These are phyloP conservation scores for Wolfiporia cocos DNA, from an alignment of 1,284 basidiomycete genomes.

Conservation along the genomic window DNA sequence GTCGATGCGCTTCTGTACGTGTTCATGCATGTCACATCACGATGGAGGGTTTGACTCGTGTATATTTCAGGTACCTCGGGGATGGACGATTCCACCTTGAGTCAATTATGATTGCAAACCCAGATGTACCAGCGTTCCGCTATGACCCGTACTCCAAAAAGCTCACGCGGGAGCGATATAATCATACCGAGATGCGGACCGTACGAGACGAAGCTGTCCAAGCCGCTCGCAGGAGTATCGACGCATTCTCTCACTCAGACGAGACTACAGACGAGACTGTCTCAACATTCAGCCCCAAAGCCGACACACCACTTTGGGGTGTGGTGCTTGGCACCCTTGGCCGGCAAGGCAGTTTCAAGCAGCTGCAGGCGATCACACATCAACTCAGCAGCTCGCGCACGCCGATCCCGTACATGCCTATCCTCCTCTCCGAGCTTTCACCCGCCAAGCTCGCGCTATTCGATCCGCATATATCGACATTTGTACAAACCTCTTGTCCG, in stretches of 20 bases:
- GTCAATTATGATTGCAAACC: conserved; percentile 99
- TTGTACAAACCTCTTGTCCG: conserved; percentile 95
- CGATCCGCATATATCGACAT: conserved; percentile 74
- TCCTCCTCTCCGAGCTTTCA: conserved; percentile 93
- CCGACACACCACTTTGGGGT: conserved; percentile 63
- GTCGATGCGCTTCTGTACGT: conserved; percentile 85
- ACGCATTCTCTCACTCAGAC: conserved; percentile 19
- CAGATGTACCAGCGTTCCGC: conserved; percentile 91
- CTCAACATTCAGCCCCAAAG: conserved; percentile 1
- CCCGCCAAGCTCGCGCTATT: conserved; percentile 91
- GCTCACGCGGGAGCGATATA: conserved; percentile 89
- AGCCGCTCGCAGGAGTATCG: conserved; percentile 62
- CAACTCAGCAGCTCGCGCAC: conserved; percentile 50
- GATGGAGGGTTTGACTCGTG: background rate
- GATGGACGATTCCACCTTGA: conserved; percentile 99
- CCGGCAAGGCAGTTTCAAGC: conserved; percentile 88
- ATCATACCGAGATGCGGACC: conserved; percentile 83
- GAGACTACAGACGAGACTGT: conserved; percentile 2
- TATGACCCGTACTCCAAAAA: conserved; percentile 99
- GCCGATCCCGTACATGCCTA: conserved; percentile 77
- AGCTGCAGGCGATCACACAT: conserved; percentile 79
- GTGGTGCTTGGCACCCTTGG: conserved; percentile 96
- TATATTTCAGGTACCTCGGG: conserved; percentile 76
- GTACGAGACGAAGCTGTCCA: conserved; percentile 77
- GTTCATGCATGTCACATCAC: background rate